Base-by-base conservation (phyloP, 2,329 filamentous ascomycete genomes). In the Sclerotinia borealis region DNA sequence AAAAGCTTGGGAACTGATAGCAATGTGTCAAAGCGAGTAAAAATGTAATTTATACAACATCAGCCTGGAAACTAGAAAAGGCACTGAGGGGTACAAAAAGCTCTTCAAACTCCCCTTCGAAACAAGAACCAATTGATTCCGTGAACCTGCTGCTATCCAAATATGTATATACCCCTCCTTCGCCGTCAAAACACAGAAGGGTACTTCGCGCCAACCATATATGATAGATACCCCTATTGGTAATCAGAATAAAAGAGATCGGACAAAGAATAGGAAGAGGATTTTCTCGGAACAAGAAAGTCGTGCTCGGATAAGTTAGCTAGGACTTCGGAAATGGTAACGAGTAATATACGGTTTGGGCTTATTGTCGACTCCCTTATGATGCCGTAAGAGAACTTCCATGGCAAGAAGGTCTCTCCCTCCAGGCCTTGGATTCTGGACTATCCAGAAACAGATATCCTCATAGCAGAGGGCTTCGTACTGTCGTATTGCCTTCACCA, bases 361-460 rank as follows among this genome's bases (percentile, higher is more conserved):
- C 60, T 69, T 71, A n/a, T 68, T 71, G 64, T 71, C 66, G 17
- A 66, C 66, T 22, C 63, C 65, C 66, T 72, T 71, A 50, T 71
- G 36, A 56, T 71, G 15, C 56, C 48, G 49, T 17, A 71, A 63
- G 48, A 39, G 31, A 56, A 71, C 65, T 58, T 72, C 65, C 54
- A 71, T 72, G 0, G 63, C 66, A 3, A 71, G 66, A 27, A 70
- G 41, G 54, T 71, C 66, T 65, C 63, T 49, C 55, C 63, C 68
- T 27, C 61, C 61, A 31, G 25, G 7, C 52, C 65, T 66, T n/a
- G 61, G 65, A 56, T 70, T 69, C 62, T 63, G 15, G 1, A 70
- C 66, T 11, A 70, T 66, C 68, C 56, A 69, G 50, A 71, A 45
- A 36, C 54, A 65, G 52, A 70, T 68, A 54, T 69, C 61, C 64